Conservation (phyloP, 148 eudicot genomes). For the Heliosperma pusillum region DNA sequence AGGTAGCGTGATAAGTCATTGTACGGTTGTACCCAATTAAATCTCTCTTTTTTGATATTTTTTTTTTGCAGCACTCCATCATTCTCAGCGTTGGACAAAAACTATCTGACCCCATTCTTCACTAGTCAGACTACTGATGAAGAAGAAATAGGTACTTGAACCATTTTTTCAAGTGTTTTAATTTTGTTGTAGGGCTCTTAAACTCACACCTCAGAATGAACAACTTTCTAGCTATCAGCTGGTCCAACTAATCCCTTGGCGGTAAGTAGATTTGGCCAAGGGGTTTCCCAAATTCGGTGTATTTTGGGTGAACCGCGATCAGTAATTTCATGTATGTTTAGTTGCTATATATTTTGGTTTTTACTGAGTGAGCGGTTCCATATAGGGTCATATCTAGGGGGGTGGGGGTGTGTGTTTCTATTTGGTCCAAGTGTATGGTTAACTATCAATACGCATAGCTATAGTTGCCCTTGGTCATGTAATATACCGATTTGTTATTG, state of each 20-base stretch:
- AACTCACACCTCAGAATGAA: background rate
- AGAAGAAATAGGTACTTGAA: constrained; percentile 52
- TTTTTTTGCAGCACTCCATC: constrained; percentile 67
- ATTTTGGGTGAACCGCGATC: background rate
- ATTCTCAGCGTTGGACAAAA: constrained; percentile 79
- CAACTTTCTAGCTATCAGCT: background rate
- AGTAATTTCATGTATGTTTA: background rate
- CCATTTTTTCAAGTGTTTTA: background rate
- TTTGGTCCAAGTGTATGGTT: too few relatives aligned
- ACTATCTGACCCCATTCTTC: constrained; percentile 95
- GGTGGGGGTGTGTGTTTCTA: too few relatives aligned
- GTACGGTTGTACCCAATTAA: background rate
- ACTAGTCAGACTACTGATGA: constrained; percentile 85
- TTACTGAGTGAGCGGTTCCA: background rate
- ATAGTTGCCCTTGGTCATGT: constrained; percentile 3
- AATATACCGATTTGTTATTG: background rate
- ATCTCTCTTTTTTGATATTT: background rate
- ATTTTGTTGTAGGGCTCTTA: background rate
- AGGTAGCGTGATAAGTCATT: constrained; percentile 42
- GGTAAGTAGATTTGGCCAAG: background rate
- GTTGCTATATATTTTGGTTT: background rate
- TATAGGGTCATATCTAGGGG: background rate
- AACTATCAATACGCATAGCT: background rate
- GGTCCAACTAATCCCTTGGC: background rate
- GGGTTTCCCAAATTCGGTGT: background rate